Base-by-base conservation (phyloP, 2,329 filamentous ascomycete species). In the Bimuria novae-zelandiae region DNA sequence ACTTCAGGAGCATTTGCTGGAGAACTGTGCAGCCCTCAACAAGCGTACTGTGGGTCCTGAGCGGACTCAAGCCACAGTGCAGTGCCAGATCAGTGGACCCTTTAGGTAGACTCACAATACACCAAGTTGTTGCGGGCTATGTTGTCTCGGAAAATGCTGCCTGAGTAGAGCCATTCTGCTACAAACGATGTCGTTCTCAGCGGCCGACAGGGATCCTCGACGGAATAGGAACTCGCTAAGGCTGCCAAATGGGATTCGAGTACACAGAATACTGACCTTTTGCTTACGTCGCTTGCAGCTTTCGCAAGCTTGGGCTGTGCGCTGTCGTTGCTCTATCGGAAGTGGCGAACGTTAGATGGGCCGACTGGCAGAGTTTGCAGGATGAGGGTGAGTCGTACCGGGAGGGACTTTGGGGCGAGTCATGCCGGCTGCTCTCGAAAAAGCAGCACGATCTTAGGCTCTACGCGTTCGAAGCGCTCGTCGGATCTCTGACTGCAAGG, bases 221-320 rank as follows among this genome's bases (percentile, higher is more conserved):
- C 16, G 12, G 17, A 16, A 21, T 14, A 10, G 40, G 25, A 14
- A 21, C 36, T 39, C 35, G 36, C 29, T 21, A 23, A 23, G 12
- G 37, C 19, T 4, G 25, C 23, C 40, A 21, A 32, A 16, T 17
- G 36, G 25, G 45, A 33, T 8, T 41, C 42, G 50, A 55, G 51
- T 41, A 56, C 43, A 46, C 23, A n/a, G 16, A 7, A 43, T 30
- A 62, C 80, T 77, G 66, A 85, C 85, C 78, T 87, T 88, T 74
- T 88, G 85, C 70, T 88, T 88, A 56, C 85, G 80, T 54, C 80
- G 79, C 72, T 86, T 87, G 75, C 85, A 88, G 57, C 77, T 82
- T 58, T 86, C 82, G 69, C 85, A 88, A 35, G 85, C 85, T 61
- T 84, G 81, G 22, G 82, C 82, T 46, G 81, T 87, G 62, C 85